phyloP scores from a whole-genome alignment of 495 filamentous ascomycete genomes.

The Glonium stellatum region DNA sequence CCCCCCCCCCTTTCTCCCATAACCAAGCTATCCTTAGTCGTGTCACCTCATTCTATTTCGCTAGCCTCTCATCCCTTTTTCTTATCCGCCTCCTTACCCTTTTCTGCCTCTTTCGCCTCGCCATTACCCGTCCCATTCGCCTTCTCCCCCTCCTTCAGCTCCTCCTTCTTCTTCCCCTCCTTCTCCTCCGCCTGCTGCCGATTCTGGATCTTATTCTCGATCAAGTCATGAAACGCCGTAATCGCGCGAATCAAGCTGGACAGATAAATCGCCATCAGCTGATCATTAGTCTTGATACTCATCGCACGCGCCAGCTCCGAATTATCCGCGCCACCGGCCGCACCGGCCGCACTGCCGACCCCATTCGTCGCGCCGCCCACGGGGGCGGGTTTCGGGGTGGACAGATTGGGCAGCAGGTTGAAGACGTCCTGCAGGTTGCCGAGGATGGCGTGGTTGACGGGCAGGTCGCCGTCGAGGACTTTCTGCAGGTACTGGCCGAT shows the following conservation, averaged over 20 bases:
- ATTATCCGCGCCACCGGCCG: constrained; percentile 53
- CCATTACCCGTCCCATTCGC: constrained; percentile 48
- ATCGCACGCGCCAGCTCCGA: constrained; percentile 86
- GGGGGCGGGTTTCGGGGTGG: constrained; percentile 58
- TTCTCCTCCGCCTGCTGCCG: constrained; percentile 93
- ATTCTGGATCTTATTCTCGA: constrained; percentile 99
- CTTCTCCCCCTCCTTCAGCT: constrained; percentile 49
- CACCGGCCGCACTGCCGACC: constrained; percentile 30
- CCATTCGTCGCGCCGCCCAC: constrained; percentile 36
- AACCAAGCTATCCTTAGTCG: background rate
- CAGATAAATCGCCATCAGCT: constrained; percentile 95
- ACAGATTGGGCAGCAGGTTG: constrained; percentile 95
- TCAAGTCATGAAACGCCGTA: constrained; percentile 97
- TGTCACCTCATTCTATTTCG: background rate
- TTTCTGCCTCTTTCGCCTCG: constrained; percentile 51
- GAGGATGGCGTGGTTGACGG: constrained; percentile 94
- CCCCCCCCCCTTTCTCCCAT: background rate
- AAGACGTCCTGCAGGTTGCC: constrained; percentile 98
- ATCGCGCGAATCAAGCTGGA: constrained; percentile 95
- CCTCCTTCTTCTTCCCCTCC: constrained; percentile 62
- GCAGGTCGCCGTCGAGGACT: constrained; percentile 83
- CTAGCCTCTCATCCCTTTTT: constrained; percentile 28
- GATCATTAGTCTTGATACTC: constrained; percentile 98
- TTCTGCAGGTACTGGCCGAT: constrained; percentile 94
- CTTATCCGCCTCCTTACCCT: constrained; percentile 51